Evolutionary conservation across 73 alveolate species (phyloP), one percentile per base, ranked within the genome.

Genomic region (Paramecium sexaurelia): DNA sequence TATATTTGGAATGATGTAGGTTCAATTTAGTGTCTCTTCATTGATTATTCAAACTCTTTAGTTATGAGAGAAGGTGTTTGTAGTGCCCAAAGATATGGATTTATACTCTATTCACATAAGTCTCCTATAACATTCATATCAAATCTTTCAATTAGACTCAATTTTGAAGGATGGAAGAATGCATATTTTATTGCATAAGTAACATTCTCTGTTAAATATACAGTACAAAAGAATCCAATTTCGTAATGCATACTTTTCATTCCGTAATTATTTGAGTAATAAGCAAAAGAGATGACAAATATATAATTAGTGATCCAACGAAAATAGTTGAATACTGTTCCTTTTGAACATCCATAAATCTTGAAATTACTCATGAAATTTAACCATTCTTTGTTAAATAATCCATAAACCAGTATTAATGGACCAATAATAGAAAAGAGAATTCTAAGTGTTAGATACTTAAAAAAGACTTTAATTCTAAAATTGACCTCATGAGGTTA

Each of bases 341-440:
- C 17, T 33, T 73, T 33, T 13, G 66, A 15, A 8, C 19, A 73
- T 17, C 87, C 87, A 33, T 39, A 73, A 39, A 27, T 36, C n/a
- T 40, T 39, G 29, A 73, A 39, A 36, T 73, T 73, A 17, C 37
- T 33, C 55, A 33, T 36, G 19, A 73, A 73, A 20, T 10, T 10
- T 15, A 73, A 11, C 87, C 87, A 73, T 39, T 33, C 67, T 36
- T 73, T 22, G 26, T 33, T 17, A 73, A 73, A 33, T 33, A 73
- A 13, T 27, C 87, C 87, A 73, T 73, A 73, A 33, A 73, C 19
- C 43, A 73, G 26, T 13, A 33, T 73, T 73, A 73, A 73, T 35
- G 87, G 87, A 8, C 87, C 87, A 36, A 73, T 1, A 19, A 36
- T 33, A 27, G 55, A 27, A 33, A 73, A 73, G 1, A 73, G 6